Evolutionary conservation across 2,329 filamentous ascomycete genomes (phyloP), one percentile per base, ranked within the genome.

Genomic region (Didymella glomerata): DNA sequence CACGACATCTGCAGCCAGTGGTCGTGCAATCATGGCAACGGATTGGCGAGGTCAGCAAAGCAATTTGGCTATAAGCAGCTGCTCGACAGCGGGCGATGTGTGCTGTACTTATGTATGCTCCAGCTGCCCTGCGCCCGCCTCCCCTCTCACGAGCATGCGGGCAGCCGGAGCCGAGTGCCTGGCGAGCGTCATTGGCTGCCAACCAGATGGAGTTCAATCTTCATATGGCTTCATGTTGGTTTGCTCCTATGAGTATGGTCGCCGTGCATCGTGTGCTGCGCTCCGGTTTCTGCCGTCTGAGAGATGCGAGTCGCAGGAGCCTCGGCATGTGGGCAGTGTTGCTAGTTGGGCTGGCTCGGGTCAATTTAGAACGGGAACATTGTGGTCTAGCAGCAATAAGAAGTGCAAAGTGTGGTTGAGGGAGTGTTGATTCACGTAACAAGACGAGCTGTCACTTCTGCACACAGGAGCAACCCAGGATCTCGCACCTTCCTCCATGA

Each of bases 241-340:
- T 53, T 54, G 45, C 57, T 47, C 57, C 54, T 61, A 51, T 49
- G 51, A 59, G 48, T 18, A 34, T 42, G 22, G 13, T 28, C 40
- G 44, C 30, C 24, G n/a, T 47, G 34, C 20, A 11, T 42, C 11
- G 38, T 51, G 25, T 45, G 18, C 5, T 22, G 48, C 38, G 40
- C 62, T 65, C 61, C 62, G 62, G 47, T 34, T 61, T 63, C 52
- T 50, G 57, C 60, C 62, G 60, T 32, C 13, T 41, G 41, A 24
- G 45, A 49, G 30, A 28, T 48, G 49, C 32, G 60, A 48, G 47
- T 45, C 24, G 44, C 11, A 49, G 41, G 20, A 60, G 49, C 63
- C 63, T 63, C 60, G 63, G 63, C 48, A 49, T 52, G 40, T 64
- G 44, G 41, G 40, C 49, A 41, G 51, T 34, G 13, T 40, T 28